Base-by-base conservation (phyloP, 805 yeast species). In the Barnettozyma salicaria region DNA sequence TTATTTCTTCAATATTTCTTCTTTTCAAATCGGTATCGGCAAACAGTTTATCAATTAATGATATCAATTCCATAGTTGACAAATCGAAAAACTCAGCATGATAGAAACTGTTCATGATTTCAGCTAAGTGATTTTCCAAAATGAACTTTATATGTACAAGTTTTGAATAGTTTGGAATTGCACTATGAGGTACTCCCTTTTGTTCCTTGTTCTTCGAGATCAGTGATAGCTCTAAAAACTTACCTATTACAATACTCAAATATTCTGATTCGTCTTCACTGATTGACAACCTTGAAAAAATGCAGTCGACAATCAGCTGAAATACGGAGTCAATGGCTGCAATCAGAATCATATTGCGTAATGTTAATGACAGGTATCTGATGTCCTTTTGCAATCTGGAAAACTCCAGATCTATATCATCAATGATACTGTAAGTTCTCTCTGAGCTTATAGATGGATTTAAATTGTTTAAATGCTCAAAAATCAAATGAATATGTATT, bases 71-170 rank as follows among this genome's bases (percentile, higher is more conserved):
- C 1, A 53, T 52, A 0, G 70, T 65, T 3, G 51, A 37, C 35
- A 64, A 57, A 32, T 64, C 54, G 37, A 50, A 65, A 30, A 65
- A 62, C 36, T 63, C 70, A 16, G 67, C 70, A 35, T 59, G 55
- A 31, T 63, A 63, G 30, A 65, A 65, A 53, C 56, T 48, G 8
- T 60, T 58, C 65, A 64, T 59, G 19, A 65, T 64, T 6, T 65
- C 67, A 27, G 56, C 59, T 41, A 65, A 37, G 44, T 65, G 80
- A 61, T 51, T 40, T 13, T 38, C 39, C 13, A 53, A 30, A 19
- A 53, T 45, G 24, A 44, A 49, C 12, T 49, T 41, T 6, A 50
- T 37, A 36, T 53, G 53, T 9, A 18, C 37, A 19, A 53, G 26
- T 34, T 45, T 53, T 5, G 48, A 41, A 41, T 46, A 42, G 20